Evolutionary conservation across 257 asterid species (phyloP).

Genomic region (Oldenlandia corymbosa): DNA sequence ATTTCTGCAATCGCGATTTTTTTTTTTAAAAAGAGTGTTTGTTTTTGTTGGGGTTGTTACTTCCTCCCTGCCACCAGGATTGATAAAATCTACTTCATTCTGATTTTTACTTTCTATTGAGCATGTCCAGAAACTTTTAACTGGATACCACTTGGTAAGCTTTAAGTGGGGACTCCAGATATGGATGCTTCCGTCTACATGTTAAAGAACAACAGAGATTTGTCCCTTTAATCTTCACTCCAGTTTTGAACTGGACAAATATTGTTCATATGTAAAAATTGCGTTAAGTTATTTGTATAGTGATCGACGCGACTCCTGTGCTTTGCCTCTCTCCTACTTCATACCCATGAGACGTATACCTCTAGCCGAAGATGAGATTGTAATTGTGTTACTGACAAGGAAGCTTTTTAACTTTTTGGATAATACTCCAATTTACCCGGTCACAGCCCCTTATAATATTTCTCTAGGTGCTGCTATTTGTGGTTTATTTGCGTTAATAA

Average conservation of each 20-base stretch:
- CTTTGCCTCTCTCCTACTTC: background rate
- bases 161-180: background rate
- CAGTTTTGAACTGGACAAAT: background rate
- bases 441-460: background rate
- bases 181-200: background rate
- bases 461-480: background rate
- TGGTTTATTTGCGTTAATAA: background rate
- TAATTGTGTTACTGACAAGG: background rate
- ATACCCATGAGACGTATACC: background rate
- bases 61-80: background rate
- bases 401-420: background rate
- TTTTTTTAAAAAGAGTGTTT: background rate
- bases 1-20: conserved; percentile 5
- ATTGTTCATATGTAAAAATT: background rate
- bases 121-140: background rate
- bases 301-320: background rate
- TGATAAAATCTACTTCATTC: background rate
- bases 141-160: background rate
- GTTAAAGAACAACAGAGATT: background rate
- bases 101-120: background rate
- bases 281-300: too few relatives aligned
- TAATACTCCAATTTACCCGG: background rate
- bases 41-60: background rate
- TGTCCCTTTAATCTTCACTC: background rate
- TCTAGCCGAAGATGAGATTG: background rate